A percentile compares a stretch with the other conserved stretches of the same genome.
phyloP scores from a whole-genome alignment of 2,329 filamentous ascomycete genomes.

The Cercospora beticola region DNA sequence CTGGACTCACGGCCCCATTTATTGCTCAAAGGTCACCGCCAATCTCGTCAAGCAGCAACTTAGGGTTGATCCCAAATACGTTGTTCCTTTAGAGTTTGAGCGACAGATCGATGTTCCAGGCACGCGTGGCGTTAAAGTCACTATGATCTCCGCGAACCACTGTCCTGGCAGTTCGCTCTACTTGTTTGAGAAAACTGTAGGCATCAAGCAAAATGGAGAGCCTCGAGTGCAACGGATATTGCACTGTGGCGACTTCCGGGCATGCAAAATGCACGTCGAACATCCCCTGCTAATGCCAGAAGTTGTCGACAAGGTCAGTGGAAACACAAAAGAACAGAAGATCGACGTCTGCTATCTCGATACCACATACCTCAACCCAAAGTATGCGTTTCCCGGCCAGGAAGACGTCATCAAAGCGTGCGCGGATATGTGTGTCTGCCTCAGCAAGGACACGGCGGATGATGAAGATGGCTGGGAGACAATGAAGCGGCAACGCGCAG shows the following conservation, averaged over 20 bases:
- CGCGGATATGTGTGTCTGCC: conserved; percentile 78
- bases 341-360: conserved; percentile 97
- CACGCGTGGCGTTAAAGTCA: conserved; percentile 80
- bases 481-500: conserved; percentile 56
- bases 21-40: conserved; percentile 88
- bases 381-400: conserved; percentile 90
- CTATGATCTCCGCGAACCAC: conserved; percentile 95
- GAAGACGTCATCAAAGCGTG: conserved; percentile 83
- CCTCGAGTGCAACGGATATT: conserved; percentile 73
- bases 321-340: conserved; percentile 74
- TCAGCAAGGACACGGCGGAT: conserved; percentile 65
- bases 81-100: conserved; percentile 84
- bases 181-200: conserved; percentile 77
- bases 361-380: conserved; percentile 93
- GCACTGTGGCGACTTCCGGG: conserved; percentile 94
- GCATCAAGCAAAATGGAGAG: conserved; percentile 55
- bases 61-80: conserved; percentile 79
- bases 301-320: conserved; percentile 65
- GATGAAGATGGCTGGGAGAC: conserved; percentile 57
- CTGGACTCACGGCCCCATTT: conserved; percentile 93
- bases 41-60: conserved; percentile 87
- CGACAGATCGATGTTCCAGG: conserved; percentile 73
- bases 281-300: conserved; percentile 82
- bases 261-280: conserved; percentile 77
- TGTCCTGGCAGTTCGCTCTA: conserved; percentile 94